Base-by-base conservation (phyloP, 2,329 filamentous ascomycete species). In the Exophiala phaeomuriformis region DNA sequence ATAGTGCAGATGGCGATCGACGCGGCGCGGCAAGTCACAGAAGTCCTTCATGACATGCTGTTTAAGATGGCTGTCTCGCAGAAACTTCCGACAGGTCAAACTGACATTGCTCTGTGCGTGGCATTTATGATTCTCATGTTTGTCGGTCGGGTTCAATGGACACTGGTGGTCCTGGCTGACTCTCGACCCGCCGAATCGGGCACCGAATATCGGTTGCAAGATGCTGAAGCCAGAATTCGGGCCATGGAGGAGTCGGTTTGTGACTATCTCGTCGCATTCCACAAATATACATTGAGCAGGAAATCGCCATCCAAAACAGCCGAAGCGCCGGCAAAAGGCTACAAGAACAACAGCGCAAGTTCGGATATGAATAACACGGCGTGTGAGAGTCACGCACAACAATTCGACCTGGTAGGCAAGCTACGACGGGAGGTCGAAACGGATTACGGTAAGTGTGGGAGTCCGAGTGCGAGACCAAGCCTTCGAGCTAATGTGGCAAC, bases 201-300 rank as follows among this genome's bases (percentile, higher is more conserved):
- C 8, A 37, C 33, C 40, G 29, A 39, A 5, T 54, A 51, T 39
- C 19, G 49, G 10, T 12, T 10, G 10, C 44, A 41, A 29, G 36
- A 54, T 31, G 49, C 46, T 10, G 29, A 56, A 33, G 35, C n/a
- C 32, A 47, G 49, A 36, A 58, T 61, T n/a, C 39, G 44, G 9
- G 50, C 55, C 12, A 57, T 61, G 49, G 59, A 61, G 36, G 46
- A 57, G 10, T 41, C 41, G 9, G 46, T 61, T 5, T 31, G 45
- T 28, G 57, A 55, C 10, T 57, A 57, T 19, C 43, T 59, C 27
- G 40, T 59, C n/a, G 47, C 47, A 6, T 59, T 61, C 37, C 59
- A 61, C 52, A 50, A 51, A 33, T 61, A 56, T 50, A 53, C 59
- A 29, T 48, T 59, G 36, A 56, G 52, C 49, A 47, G 56, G 42